These are phyloP conservation scores for Abelmoschus esculentus DNA, from an alignment of 345 rosid genomes.

Conservation along the genomic window DNA sequence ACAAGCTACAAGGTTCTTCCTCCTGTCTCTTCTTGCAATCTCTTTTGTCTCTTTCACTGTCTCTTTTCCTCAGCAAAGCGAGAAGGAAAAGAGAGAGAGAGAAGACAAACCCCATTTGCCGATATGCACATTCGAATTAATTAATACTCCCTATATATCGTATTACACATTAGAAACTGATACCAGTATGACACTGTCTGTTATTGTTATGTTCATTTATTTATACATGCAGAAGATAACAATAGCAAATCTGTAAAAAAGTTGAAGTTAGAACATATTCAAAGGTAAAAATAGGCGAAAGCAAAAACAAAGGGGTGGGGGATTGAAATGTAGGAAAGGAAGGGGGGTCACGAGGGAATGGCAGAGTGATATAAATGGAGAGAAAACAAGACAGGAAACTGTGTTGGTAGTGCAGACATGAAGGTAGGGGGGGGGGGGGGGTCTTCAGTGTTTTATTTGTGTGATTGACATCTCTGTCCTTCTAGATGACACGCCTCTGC, in stretches of 20 bases:
- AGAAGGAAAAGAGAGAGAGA: too few species aligned
- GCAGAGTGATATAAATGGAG: constrained; percentile 23
- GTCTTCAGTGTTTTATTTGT: constrained; percentile 10
- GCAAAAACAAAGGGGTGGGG: background rate
- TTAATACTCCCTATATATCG: background rate
- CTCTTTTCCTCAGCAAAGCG: too few species aligned
- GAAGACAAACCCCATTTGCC: background rate
- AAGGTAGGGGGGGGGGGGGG: constrained; percentile 1
- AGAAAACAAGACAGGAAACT: constrained; percentile 27
- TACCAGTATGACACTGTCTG: background rate
- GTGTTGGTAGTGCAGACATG: constrained; percentile 10
- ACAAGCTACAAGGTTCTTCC: constrained; percentile 43
- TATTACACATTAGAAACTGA: background rate
- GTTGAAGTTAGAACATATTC: constrained; percentile 4
- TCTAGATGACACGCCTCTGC: constrained; percentile 4
- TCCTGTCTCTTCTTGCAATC: constrained; percentile 43
- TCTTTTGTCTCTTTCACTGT: constrained; percentile 33
- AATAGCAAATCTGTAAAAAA: background rate
- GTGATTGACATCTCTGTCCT: constrained; percentile 26
- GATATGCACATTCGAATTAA: background rate
- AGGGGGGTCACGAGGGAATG: constrained; percentile 26
- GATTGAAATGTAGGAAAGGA: background rate
- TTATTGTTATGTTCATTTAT: background rate
- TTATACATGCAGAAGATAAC: background rate
- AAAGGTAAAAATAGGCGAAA: constrained; percentile 3